These are phyloP conservation scores for Murraya paniculata DNA, from an alignment of 345 rosid genomes.

Conservation along the genomic window DNA sequence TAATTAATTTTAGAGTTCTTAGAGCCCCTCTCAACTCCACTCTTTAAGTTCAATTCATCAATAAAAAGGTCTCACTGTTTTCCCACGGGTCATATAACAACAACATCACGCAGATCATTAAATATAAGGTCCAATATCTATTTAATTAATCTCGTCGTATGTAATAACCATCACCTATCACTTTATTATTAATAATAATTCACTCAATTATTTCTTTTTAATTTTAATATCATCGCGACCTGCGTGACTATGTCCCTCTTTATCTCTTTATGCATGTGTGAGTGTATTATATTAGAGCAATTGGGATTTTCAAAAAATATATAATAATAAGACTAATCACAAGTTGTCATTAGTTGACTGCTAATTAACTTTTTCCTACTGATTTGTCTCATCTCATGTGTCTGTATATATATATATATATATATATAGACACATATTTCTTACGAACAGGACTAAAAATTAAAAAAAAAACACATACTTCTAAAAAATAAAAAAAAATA, in stretches of 20 bases:
- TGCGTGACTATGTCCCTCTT: no score
- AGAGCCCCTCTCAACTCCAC: neutral
- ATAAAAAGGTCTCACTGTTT: neutral
- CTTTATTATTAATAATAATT: neutral
- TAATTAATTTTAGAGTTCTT: neutral
- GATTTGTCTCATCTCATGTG: neutral
- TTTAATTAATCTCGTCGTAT: neutral
- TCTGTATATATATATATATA: no score
- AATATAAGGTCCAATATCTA: neutral
- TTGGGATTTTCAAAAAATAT: no score
- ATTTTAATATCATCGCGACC: neutral
- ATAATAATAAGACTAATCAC: neutral
- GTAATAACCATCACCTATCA: neutral
- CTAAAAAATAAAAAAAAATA: no score
- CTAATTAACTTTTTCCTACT: neutral
- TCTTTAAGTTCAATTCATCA: no score
- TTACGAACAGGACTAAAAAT: no score
- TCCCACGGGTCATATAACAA: neutral
- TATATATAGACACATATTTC: no score
- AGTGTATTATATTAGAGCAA: no score
- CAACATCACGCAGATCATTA: no score
- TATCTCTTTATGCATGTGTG: no score
- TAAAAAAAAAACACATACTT: no score
- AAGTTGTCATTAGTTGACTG: neutral
- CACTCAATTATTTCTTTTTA: no score